phyloP scores from a whole-genome alignment of 129 eudicot genomes.

The Tanacetum coccineum region DNA sequence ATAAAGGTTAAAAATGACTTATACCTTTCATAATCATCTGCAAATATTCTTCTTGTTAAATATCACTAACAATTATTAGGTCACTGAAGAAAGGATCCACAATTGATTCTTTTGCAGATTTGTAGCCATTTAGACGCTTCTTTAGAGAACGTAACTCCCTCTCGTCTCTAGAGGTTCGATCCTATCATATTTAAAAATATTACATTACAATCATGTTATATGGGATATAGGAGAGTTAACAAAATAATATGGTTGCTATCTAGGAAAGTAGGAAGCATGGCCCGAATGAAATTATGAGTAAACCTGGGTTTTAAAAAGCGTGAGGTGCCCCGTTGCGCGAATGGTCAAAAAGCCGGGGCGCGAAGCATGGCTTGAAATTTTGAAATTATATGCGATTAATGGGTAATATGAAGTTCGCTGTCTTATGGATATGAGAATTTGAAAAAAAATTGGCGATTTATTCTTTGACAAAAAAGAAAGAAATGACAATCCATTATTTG shows the following conservation, averaged over 20 bases:
- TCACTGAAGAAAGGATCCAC: constrained; percentile 69
- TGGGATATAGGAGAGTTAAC: no score
- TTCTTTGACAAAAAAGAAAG: not conserved
- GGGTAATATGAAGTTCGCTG: no score
- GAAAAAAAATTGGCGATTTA: no score
- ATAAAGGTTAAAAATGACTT: constrained; percentile 22
- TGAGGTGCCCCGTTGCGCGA: no score
- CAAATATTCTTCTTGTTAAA: constrained; percentile 6
- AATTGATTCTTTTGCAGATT: constrained; percentile 66
- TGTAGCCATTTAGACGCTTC: constrained; percentile 64
- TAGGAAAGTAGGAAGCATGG: no score
- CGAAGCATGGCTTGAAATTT: no score
- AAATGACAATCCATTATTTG: not conserved
- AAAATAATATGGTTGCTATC: no score
- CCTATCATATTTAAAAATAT: constrained; percentile 35
- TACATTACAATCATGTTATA: not conserved
- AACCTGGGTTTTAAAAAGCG: no score
- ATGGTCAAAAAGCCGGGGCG: no score
- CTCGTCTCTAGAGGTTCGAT: constrained; percentile 62
- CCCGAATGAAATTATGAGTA: no score
- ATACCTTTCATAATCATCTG: constrained; percentile 19
- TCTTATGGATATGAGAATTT: no score
- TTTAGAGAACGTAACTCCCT: constrained; percentile 79
- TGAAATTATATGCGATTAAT: no score
- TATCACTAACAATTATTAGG: constrained; percentile 31